phyloP scores from a whole-genome alignment of 2,329 filamentous ascomycete species.

The Cryphonectria carpinicola region DNA sequence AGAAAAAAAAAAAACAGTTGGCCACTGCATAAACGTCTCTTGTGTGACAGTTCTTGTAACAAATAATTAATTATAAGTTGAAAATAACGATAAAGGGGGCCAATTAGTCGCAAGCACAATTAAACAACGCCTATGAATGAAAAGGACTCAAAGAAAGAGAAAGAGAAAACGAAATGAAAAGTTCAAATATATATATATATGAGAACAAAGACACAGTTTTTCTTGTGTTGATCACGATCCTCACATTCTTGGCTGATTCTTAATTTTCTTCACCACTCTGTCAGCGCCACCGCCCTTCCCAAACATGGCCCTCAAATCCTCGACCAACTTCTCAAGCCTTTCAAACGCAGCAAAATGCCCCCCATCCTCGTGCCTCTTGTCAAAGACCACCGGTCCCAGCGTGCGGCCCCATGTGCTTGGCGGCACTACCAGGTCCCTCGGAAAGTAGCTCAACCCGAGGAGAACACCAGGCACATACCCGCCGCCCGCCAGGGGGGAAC shows the following conservation, averaged over 20 bases:
- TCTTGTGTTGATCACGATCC: not conserved
- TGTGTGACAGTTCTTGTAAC: not conserved
- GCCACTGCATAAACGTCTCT: not conserved
- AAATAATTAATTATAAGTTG: not conserved
- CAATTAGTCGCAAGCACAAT: not conserved
- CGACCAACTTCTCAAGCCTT: constrained; percentile 54
- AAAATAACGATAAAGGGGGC: too few relatives aligned
- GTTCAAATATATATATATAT: too few relatives aligned
- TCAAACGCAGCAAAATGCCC: constrained; percentile 68
- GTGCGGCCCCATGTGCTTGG: constrained; percentile 62
- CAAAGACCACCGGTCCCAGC: constrained; percentile 63
- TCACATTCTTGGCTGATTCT: constrained; percentile 11
- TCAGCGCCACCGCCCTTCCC: constrained; percentile 52
- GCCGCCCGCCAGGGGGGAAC: not conserved
- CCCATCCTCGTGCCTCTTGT: constrained; percentile 52
- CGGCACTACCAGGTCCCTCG: constrained; percentile 58
- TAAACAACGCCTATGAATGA: not conserved
- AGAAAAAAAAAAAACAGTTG: not conserved
- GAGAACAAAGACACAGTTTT: not conserved
- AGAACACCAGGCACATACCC: constrained; percentile 30
- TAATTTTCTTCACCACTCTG: constrained; percentile 36
- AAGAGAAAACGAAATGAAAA: not conserved
- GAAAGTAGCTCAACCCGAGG: constrained; percentile 48
- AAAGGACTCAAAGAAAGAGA: not conserved
- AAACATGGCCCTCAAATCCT: constrained; percentile 63